These are phyloP conservation scores for Lactifluus piperatus DNA, from an alignment of 768 basidiomycete species.

Conservation along the genomic window DNA sequence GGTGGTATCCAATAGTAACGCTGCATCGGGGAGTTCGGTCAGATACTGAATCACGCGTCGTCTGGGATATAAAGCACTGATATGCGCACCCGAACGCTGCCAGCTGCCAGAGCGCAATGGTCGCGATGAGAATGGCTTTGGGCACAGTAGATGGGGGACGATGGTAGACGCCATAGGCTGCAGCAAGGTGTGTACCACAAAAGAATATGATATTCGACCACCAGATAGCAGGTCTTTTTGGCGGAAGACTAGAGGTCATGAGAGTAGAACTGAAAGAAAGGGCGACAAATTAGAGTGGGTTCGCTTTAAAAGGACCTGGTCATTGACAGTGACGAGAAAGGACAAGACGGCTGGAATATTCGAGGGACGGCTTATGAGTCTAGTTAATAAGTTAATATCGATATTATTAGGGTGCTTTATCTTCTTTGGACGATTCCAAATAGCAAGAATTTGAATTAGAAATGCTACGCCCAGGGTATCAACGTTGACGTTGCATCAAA, in stretches of 20 bases:
- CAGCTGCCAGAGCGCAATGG: constrained; percentile 56
- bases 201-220: constrained; percentile 58
- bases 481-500: no score
- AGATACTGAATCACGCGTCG: background rate
- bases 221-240: constrained; percentile 37
- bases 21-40: constrained; percentile 26
- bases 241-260: background rate
- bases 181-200: constrained; percentile 46
- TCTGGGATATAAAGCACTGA: background rate
- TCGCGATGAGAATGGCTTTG: constrained; percentile 40
- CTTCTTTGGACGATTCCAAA: no score
- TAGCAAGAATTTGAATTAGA: no score
- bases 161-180: constrained; percentile 41
- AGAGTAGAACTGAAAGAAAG: background rate
- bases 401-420: no score
- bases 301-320: background rate
- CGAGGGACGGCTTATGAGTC: no score
- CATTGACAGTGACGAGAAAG: background rate
- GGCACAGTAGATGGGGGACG: constrained; percentile 40
- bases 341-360: background rate
- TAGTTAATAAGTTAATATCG: no score
- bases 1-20: constrained; percentile 70
- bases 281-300: background rate
- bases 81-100: constrained; percentile 56
- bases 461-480: no score